Evolutionary conservation across 768 basidiomycete genomes (phyloP).

Genomic region (Coprinopsis sp.): DNA sequence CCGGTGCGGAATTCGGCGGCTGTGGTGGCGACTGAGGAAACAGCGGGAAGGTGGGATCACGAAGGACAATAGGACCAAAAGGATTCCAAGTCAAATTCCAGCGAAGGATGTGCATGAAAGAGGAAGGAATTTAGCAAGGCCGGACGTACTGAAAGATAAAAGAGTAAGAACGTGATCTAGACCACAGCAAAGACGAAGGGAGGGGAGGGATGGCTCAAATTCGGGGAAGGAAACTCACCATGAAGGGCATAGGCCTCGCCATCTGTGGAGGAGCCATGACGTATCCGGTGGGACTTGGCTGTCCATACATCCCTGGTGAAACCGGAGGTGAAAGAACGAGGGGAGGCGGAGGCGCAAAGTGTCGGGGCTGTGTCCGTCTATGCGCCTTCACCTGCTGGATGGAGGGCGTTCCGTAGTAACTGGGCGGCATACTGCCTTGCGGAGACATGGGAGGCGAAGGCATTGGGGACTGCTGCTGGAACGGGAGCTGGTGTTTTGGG

Average conservation of each 20-base stretch:
- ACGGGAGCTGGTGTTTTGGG: conserved; percentile 13
- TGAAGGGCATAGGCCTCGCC: conserved; percentile 15
- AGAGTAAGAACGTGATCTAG: conserved; percentile 5
- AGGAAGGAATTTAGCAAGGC: conserved; percentile 4
- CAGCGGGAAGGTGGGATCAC: background rate
- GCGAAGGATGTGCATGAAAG: background rate
- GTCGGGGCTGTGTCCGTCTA: conserved; percentile 12
- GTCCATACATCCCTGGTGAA: conserved; percentile 18
- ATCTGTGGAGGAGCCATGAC: conserved; percentile 19
- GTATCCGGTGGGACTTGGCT: conserved; percentile 19
- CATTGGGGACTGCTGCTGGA: conserved; percentile 16
- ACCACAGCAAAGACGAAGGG: conserved; percentile 5
- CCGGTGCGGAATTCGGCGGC: background rate
- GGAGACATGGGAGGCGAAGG: conserved; percentile 16
- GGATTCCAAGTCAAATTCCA: too few species aligned
- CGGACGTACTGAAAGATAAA: background rate
- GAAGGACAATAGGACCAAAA: conserved; percentile 1
- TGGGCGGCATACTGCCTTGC: conserved; percentile 13
- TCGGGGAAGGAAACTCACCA: conserved; percentile 18
- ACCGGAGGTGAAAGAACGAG: conserved; percentile 21
- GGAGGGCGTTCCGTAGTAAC: conserved; percentile 5
- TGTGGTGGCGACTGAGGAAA: conserved; percentile 1
- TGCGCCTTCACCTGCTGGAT: background rate
- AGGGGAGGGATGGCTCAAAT: background rate
- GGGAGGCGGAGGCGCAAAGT: conserved; percentile 14